Base-by-base conservation (phyloP, 108 stramenopile genomes). In the Craspedostauros australis region DNA sequence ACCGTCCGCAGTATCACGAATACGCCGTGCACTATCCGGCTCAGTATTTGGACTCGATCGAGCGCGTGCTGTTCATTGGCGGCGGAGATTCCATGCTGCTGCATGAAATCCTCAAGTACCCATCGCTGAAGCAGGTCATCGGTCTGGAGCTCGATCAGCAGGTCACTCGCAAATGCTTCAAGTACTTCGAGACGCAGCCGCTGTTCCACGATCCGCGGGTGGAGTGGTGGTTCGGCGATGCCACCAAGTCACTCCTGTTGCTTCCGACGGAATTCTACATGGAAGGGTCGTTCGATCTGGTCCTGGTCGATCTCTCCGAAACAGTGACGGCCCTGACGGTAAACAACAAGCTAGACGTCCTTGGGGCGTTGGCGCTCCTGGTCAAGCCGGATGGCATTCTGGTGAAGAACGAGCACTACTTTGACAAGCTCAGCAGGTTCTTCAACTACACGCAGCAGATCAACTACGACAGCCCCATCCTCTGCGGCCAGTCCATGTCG, bases 211-310 rank as follows among this genome's bases (percentile, higher is more conserved):
- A 84, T 66, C 44, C 57, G 6, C 61, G 76, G 15, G 86, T 88
- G 1, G 76, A 84, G 64, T 73, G 76, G 76, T 77, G 76, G 76
- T 88, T 82, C 38, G 86, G 86, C 9, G 86, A 88, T 57, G 77
- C 80, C 0, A 53, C 82, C 55, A 82, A 79, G 56, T 56, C 57
- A 26, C 50, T 88, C 14, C 48, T 73, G 26, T 36, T 82, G 39
- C 55, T 88, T 18, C 76, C 76, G 11, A 49, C 75, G 18, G 75
- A 79, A 20, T 81, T 70, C 58, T 79, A 77, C 36, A 46, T 28
- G 57, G 30, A 34, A 8, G 80, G 80, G 2, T 76, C 76, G 28
- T 86, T 86, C 50, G 84, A 86, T 57, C 39, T 86, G 31, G 75
- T 86, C 29, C 54, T 86, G 50, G 74, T 86, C 18, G 80, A 86